Conservation (phyloP, 2,329 filamentous ascomycete species). For the Graphilbum sp. region DNA sequence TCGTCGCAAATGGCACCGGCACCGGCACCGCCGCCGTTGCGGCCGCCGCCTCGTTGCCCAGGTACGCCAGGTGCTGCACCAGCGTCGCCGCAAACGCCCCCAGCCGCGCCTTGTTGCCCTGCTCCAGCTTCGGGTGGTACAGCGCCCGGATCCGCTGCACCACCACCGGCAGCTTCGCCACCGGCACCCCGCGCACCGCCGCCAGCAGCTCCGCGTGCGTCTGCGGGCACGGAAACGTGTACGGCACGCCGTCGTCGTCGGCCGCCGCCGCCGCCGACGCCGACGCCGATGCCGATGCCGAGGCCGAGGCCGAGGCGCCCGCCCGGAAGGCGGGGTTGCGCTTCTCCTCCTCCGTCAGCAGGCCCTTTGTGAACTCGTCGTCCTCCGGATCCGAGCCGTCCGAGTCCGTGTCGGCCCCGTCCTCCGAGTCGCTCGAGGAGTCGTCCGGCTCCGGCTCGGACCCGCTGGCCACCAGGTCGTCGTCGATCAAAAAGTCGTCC, state of each 20-base stretch:
- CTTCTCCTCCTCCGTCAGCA: slow-evolving; percentile 43
- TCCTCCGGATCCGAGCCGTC: slow-evolving; percentile 26
- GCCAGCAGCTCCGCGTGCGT: slow-evolving; percentile 59
- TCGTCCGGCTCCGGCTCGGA: slow-evolving; percentile 48
- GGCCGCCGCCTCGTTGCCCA: slow-evolving; percentile 28
- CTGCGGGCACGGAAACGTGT: slow-evolving; percentile 73
- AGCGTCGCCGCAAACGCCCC: slow-evolving; percentile 48
- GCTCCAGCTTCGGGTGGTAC: slow-evolving; percentile 77
- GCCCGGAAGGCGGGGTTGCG: slow-evolving; percentile 31
- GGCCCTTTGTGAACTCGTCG: slow-evolving; percentile 56
- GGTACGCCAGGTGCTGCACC: slow-evolving; percentile 42
- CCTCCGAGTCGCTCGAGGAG: slow-evolving; percentile 35
- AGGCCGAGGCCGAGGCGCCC: not conserved
- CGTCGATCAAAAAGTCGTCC: slow-evolving; percentile 83
- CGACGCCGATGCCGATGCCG: not conserved
- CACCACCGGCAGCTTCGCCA: slow-evolving; percentile 55
- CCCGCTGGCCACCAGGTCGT: slow-evolving; percentile 70
- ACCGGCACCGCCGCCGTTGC: too few species aligned
- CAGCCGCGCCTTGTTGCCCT: slow-evolving; percentile 73
- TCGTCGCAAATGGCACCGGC: slow-evolving; percentile 3
- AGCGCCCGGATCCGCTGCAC: slow-evolving; percentile 80
- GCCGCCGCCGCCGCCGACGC: slow-evolving; percentile 6
- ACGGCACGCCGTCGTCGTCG: slow-evolving; percentile 49
- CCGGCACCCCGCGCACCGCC: slow-evolving; percentile 43
- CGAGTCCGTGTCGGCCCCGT: slow-evolving; percentile 22